These are phyloP conservation scores for Ceratobasidium sp. DNA, from an alignment of 1,284 basidiomycete genomes.

Conservation along the genomic window DNA sequence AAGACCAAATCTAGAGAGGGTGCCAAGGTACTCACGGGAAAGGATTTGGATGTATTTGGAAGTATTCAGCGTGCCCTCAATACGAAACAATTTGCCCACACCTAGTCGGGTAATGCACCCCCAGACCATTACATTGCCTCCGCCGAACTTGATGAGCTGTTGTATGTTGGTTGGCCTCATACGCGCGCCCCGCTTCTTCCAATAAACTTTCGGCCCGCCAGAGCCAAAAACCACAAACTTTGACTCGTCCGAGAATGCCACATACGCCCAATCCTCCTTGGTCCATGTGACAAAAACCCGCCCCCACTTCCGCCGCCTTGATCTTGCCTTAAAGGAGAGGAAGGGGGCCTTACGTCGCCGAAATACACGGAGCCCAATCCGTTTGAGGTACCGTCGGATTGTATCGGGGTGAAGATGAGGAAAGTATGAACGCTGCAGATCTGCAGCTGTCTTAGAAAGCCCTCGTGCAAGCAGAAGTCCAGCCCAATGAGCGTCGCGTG, in stretches of 20 bases:
- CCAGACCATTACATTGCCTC: conserved; percentile 22
- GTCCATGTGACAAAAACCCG: not conserved
- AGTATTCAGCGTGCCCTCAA: not conserved
- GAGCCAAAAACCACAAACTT: conserved; percentile 16
- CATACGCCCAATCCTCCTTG: not conserved
- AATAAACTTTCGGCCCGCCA: not conserved
- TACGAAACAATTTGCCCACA: conserved; percentile 14
- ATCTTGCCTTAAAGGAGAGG: not conserved
- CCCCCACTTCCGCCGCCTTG: not conserved
- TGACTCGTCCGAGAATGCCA: not conserved
- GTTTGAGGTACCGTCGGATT: not conserved
- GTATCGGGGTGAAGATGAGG: conserved; percentile 10
- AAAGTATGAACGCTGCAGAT: conserved; percentile 1
- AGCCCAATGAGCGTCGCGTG: not conserved
- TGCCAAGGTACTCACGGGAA: not conserved
- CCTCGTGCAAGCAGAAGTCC: not conserved
- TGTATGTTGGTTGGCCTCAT: not conserved
- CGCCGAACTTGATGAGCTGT: conserved; percentile 2
- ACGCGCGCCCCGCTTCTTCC: not conserved
- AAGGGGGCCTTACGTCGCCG: not conserved
- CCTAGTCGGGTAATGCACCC: not conserved
- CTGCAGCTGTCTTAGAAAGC: not conserved
- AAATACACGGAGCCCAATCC: not conserved
- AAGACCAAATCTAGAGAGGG: not conserved
- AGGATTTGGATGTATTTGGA: conserved; percentile 22